Percentiles rank a stretch among this genome's conserved stretches.
These are phyloP conservation scores for Prototheca wickerhamii DNA, from an alignment of 163 green algal species.

Conservation along the genomic window DNA sequence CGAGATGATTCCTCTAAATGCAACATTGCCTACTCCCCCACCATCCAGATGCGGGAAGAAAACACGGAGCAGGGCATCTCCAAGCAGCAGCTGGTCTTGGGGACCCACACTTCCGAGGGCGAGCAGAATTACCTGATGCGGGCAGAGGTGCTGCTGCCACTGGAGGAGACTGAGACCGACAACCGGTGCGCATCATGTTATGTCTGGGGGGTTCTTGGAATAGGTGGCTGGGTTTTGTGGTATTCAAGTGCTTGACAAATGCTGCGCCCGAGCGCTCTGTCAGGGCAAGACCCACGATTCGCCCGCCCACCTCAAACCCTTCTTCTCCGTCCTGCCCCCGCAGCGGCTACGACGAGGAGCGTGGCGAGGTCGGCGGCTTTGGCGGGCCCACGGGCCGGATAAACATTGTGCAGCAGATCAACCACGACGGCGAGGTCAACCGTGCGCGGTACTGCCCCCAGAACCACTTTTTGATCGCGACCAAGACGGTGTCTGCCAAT, in stretches of 20 bases:
- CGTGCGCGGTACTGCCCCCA: constrained; percentile 67
- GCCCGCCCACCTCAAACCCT: background rate
- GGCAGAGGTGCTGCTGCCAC: constrained; percentile 83
- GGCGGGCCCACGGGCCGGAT: constrained; percentile 74
- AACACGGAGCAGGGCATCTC: constrained; percentile 51
- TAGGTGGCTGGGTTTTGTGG: background rate
- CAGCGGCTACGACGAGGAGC: constrained; percentile 75
- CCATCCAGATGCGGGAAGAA: constrained; percentile 55
- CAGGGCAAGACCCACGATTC: constrained; percentile 5
- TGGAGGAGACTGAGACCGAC: constrained; percentile 29
- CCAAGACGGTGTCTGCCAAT: constrained; percentile 85
- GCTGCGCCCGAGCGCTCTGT: background rate
- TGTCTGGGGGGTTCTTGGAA: too few species aligned
- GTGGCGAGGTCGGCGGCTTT: constrained; percentile 83
- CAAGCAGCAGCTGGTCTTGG: constrained; percentile 91
- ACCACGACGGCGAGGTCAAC: constrained; percentile 92
- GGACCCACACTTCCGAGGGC: constrained; percentile 94
- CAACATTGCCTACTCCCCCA: background rate
- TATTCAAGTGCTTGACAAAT: too few species aligned
- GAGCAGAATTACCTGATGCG: constrained; percentile 99
- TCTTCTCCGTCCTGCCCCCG: background rate
- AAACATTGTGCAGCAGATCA: constrained; percentile 86
- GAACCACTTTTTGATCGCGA: constrained; percentile 94
- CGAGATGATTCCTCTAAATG: too few species aligned
- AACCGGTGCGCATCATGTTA: constrained; percentile 7